These are phyloP conservation scores for Hemisphaericaspora subhashii DNA, from an alignment of 1,139 yeast species.

Conservation along the genomic window DNA sequence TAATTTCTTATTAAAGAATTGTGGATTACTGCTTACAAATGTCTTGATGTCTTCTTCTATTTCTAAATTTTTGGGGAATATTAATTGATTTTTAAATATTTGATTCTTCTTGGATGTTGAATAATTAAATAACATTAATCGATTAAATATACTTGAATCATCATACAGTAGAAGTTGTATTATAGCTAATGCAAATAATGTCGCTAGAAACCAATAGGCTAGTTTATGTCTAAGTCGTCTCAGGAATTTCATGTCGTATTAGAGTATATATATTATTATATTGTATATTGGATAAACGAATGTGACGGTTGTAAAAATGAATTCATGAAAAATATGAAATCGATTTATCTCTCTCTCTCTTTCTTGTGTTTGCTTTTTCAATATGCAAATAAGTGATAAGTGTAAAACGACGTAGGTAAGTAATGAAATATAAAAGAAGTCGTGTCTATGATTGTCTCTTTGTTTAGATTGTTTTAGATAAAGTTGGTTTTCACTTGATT, in stretches of 20 bases:
- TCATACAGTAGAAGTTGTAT: conserved; percentile 4
- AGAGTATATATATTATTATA: too few relatives aligned
- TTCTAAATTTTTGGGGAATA: conserved; percentile 22
- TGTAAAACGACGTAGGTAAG: too few relatives aligned
- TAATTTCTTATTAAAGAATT: conserved; percentile 13
- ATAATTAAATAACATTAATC: not conserved
- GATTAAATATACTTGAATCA: not conserved
- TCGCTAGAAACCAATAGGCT: conserved; percentile 6
- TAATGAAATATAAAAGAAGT: too few relatives aligned
- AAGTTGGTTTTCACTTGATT: too few relatives aligned
- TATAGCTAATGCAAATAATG: conserved; percentile 1
- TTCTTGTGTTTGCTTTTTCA: too few relatives aligned
- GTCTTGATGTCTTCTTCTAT: conserved; percentile 14
- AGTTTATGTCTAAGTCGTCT: conserved; percentile 4
- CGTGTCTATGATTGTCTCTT: too few relatives aligned
- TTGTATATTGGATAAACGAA: too few relatives aligned
- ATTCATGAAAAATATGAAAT: too few relatives aligned
- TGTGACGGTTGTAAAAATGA: too few relatives aligned
- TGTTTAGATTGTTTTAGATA: too few relatives aligned
- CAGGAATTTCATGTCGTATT: conserved; percentile 2
- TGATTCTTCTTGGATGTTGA: conserved; percentile 12
- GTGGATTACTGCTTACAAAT: conserved; percentile 12
- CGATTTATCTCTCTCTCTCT: too few relatives aligned
- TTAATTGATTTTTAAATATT: conserved; percentile 19
- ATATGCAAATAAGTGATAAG: too few relatives aligned